Percentiles rank a stretch among this genome's conserved stretches.
phyloP scores from a whole-genome alignment of 805 yeast species.

The Kodamaea fukazawae region DNA sequence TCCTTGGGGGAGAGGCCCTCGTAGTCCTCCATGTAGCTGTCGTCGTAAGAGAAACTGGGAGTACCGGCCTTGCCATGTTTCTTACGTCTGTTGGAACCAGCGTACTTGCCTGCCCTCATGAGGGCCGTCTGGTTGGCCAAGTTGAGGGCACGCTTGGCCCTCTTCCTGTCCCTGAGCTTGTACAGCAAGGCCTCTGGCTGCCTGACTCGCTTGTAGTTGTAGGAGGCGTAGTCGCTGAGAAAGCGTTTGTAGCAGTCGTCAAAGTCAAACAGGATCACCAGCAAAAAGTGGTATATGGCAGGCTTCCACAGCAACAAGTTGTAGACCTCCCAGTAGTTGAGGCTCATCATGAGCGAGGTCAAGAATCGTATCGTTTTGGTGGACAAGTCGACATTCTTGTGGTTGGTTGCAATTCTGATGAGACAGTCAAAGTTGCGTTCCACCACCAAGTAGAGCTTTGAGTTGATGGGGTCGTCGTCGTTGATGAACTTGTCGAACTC shows the following conservation, averaged over 20 bases:
- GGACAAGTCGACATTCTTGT: slow-evolving; percentile 29
- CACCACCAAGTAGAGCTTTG: slow-evolving; percentile 32
- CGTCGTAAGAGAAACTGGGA: slow-evolving; percentile 5
- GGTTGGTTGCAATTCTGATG: slow-evolving; percentile 33
- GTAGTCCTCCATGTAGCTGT: slow-evolving; percentile 1
- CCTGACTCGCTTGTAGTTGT: slow-evolving; percentile 19
- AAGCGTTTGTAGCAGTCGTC: slow-evolving; percentile 39
- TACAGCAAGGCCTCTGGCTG: slow-evolving; percentile 18
- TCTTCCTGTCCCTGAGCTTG: slow-evolving; percentile 9
- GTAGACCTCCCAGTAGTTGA: slow-evolving; percentile 46
- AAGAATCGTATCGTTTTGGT: slow-evolving; percentile 36
- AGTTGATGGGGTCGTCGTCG: slow-evolving; percentile 26
- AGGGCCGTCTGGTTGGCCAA: slow-evolving; percentile 2
- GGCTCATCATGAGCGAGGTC: slow-evolving; percentile 33
- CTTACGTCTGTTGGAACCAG: not conserved
- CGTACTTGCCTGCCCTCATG: not conserved
- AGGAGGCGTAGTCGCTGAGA: slow-evolving; percentile 31
- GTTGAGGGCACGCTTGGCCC: slow-evolving; percentile 11
- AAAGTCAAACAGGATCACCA: slow-evolving; percentile 38
- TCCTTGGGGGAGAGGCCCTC: slow-evolving; percentile 7
- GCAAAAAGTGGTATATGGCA: slow-evolving; percentile 38
- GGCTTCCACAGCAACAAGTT: slow-evolving; percentile 42
- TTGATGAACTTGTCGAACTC: slow-evolving; percentile 21
- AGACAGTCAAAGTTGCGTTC: slow-evolving; percentile 40
- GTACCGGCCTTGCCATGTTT: slow-evolving; percentile 7